Evolutionary conservation across 1,139 yeast species (phyloP), one percentile per base, ranked within the genome.

Genomic region (Debaryomycetaceae sp.): DNA sequence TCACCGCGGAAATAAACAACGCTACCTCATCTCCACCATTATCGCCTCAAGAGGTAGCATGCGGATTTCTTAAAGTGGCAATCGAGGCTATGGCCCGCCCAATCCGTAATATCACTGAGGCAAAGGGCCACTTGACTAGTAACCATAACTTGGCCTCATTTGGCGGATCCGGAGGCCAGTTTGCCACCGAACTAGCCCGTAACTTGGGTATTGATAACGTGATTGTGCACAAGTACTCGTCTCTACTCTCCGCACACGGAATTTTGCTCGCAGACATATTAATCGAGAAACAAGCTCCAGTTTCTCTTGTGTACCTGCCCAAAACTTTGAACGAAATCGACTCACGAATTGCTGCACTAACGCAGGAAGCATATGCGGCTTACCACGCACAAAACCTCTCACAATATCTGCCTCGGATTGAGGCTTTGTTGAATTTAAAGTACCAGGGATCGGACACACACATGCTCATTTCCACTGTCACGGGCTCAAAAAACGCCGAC

Each of bases 401-500:
- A 5, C 41, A 33, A 2, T 49, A 49, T 29, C 30, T 35, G 3
- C 51, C 62, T 10, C 37, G 44, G 29, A 58, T 68, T 31, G 93
- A 85, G 43, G 68, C 69, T 20, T 81, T 69, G 40, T 58, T 85
- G 38, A 86, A 86, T 47, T 60, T 87, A 65, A 67, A 92, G 43
- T 87, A 82, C 49, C 73, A 74, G 36, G 96, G 96, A 5, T 79
- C 95, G 13, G 96, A 86, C 46, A 79, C 95, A 3, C 77, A 79
- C 27, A 59, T 87, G 37, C 78, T 86, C 77, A 73, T 82, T 22
- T 53, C 52, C 3, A 46, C 46, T 20, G 25, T 19, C 2, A 43
- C 38, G 4, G 47, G 42, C 4, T 45, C 38, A 5, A 33, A 45
- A 20, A 41, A 51, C 37, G 53, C 58, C 12, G 58, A 45, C 27